Conservation (phyloP, 768 basidiomycete genomes). For the Lactarius indigo region DNA sequence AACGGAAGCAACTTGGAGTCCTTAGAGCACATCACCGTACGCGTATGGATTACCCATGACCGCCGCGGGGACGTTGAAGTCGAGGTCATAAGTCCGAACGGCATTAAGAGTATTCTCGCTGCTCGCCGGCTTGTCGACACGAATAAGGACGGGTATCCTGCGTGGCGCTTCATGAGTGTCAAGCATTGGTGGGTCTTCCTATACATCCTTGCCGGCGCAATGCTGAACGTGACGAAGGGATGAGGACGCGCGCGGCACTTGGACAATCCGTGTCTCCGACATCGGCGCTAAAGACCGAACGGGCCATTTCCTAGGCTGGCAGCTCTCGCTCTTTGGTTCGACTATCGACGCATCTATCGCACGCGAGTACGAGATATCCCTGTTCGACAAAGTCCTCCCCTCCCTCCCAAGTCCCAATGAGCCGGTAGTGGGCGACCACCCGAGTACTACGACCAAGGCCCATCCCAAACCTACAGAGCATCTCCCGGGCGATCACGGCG, state of each 20-base stretch:
- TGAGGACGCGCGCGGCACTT: slow-evolving; percentile 84
- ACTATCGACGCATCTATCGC: slow-evolving; percentile 68
- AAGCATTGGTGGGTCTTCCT: slow-evolving; percentile 82
- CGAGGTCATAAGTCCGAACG: slow-evolving; percentile 79
- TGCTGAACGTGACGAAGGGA: slow-evolving; percentile 56
- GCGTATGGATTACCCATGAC: slow-evolving; percentile 89
- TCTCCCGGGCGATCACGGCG: slow-evolving; percentile 84
- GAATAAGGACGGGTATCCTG: slow-evolving; percentile 70
- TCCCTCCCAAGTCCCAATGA: slow-evolving; percentile 33
- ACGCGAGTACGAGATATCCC: slow-evolving; percentile 57
- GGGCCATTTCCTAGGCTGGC: slow-evolving; percentile 83
- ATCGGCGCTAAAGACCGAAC: slow-evolving; percentile 55
- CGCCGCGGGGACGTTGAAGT: slow-evolving; percentile 92
- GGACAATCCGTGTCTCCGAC: slow-evolving; percentile 87
- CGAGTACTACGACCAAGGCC: slow-evolving; percentile 50
- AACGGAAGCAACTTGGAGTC: slow-evolving; percentile 75
- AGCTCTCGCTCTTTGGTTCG: slow-evolving; percentile 89
- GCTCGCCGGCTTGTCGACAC: slow-evolving; percentile 63
- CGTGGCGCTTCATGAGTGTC: slow-evolving; percentile 97
- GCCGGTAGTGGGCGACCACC: slow-evolving; percentile 32
- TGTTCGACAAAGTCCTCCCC: slow-evolving; percentile 48
- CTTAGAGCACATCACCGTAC: slow-evolving; percentile 89
- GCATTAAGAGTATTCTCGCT: slow-evolving; percentile 81
- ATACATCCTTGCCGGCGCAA: not conserved
- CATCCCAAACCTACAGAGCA: slow-evolving; percentile 82